Evolutionary conservation across 768 basidiomycete genomes (phyloP).

Genomic region (Trichaptum fuscoviolaceum): DNA sequence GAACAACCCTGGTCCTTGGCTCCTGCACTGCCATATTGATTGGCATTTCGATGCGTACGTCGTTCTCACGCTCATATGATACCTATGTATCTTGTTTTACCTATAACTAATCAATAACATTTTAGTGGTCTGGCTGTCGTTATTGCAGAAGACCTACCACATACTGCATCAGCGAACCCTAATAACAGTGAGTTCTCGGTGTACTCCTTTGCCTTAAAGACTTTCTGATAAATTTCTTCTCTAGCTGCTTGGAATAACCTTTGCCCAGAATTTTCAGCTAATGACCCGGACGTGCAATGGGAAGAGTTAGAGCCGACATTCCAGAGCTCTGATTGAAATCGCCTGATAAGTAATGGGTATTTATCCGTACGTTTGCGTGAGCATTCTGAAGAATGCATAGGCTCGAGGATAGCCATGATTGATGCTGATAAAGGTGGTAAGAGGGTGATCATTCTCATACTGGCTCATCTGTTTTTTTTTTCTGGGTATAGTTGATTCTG

Average conservation of each 20-base stretch:
- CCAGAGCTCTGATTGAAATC: too few species aligned
- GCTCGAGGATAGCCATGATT: too few species aligned
- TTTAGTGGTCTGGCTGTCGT: constrained; percentile 32
- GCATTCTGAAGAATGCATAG: too few species aligned
- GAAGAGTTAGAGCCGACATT: too few species aligned
- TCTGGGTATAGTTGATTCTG: too few species aligned
- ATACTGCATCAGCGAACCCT: constrained; percentile 15
- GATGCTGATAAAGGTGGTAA: too few species aligned
- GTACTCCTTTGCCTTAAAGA: neutral
- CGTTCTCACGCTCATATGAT: neutral
- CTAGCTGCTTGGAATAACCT: neutral
- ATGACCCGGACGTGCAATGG: neutral
- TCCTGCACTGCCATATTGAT: constrained; percentile 32
- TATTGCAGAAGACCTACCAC: constrained; percentile 30
- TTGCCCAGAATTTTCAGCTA: neutral
- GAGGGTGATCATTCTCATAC: too few species aligned
- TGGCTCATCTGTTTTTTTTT: too few species aligned
- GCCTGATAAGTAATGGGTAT: too few species aligned
- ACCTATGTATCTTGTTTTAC: too few species aligned
- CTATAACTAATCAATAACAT: constrained; percentile 20
- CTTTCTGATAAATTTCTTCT: neutral
- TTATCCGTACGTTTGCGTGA: too few species aligned
- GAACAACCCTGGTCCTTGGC: constrained; percentile 23
- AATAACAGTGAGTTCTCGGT: neutral
- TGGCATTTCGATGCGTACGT: constrained; percentile 36